These are phyloP conservation scores for Sporothrix pseudoabietina DNA, from an alignment of 2,329 filamentous ascomycete genomes.

Conservation along the genomic window DNA sequence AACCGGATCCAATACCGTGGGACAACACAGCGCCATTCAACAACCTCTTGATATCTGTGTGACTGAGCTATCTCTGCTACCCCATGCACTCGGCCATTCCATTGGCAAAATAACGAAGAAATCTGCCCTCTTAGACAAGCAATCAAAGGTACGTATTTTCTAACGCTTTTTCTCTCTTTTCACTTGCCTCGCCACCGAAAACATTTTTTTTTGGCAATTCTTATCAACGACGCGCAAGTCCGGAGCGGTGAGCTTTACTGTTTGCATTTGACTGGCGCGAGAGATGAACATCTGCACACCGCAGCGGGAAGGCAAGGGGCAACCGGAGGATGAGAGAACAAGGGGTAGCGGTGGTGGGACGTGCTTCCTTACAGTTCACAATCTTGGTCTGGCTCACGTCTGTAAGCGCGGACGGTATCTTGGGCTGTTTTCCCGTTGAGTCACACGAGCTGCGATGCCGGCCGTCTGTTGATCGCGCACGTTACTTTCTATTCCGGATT, in stretches of 20 bases:
- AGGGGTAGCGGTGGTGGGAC: not conserved
- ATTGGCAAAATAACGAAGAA: not conserved
- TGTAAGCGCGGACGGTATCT: conserved; percentile 9
- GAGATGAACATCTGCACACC: not conserved
- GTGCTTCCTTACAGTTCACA: not conserved
- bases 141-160: conserved; percentile 3
- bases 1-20: not conserved
- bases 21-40: not conserved
- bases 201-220: not conserved
- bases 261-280: not conserved
- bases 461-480: conserved; percentile 11
- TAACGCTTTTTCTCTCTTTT: not conserved
- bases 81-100: not conserved
- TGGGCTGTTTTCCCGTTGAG: not conserved
- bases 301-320: conserved; percentile 7
- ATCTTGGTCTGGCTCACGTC: not conserved
- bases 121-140: not conserved
- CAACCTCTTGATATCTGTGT: not conserved
- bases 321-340: not conserved
- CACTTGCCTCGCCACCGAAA: not conserved
- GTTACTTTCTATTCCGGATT: not conserved
- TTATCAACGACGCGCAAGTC: conserved; percentile 10
- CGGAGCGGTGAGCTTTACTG: conserved; percentile 21
- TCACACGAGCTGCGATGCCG: conserved; percentile 15
- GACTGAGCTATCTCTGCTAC: conserved; percentile 15